Evolutionary conservation across 495 filamentous ascomycete genomes (phyloP).

Genomic region (Aspergillus sclerotiicarbonarius): DNA sequence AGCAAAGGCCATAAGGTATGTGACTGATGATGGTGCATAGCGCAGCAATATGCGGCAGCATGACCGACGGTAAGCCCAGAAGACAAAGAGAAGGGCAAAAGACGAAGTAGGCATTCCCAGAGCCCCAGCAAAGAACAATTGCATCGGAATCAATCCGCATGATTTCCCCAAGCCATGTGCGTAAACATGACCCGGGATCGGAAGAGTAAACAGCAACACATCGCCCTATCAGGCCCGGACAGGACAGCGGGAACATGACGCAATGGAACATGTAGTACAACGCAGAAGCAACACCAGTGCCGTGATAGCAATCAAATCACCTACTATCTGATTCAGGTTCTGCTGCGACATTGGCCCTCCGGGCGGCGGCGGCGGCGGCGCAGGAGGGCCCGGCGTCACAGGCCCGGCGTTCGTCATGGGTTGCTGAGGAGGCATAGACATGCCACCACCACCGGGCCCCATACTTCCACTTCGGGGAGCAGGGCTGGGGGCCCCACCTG

Average conservation of each 20-base stretch:
- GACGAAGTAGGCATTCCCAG: background rate
- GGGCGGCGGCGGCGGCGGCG: constrained; percentile 38
- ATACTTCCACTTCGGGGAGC: constrained; percentile 52
- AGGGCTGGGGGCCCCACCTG: constrained; percentile 49
- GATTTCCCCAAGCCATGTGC: background rate
- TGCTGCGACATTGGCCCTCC: constrained; percentile 66
- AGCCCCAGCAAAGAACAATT: background rate
- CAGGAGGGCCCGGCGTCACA: constrained; percentile 38
- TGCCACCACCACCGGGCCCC: constrained; percentile 49
- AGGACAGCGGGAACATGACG: background rate
- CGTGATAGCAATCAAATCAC: constrained; percentile 29
- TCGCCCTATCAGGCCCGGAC: background rate
- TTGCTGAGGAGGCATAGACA: constrained; percentile 53
- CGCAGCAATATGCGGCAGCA: background rate
- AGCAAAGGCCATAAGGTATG: background rate
- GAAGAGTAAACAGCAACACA: background rate
- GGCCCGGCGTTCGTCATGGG: constrained; percentile 39
- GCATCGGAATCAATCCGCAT: background rate
- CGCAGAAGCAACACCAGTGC: background rate
- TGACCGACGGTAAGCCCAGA: background rate
- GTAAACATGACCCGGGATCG: background rate
- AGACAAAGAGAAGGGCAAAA: background rate
- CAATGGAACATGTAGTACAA: background rate
- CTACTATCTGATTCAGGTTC: constrained; percentile 94
- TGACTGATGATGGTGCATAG: background rate